Conservation (phyloP, 2,329 filamentous ascomycete species). For the Colletotrichum lini region DNA sequence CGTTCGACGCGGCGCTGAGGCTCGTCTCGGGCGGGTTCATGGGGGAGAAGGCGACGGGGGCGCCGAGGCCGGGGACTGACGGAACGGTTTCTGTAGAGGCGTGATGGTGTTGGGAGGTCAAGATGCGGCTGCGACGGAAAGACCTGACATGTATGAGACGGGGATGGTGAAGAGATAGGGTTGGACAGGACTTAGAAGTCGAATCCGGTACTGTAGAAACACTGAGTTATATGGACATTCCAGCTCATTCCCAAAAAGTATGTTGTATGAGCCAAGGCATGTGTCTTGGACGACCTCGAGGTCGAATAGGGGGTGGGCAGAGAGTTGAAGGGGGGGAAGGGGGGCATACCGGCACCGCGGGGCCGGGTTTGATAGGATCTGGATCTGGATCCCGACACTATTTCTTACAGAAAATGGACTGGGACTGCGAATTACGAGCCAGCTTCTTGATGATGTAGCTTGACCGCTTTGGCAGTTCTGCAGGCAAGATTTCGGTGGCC, state of each 20-base stretch:
- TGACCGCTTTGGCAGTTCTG: no score
- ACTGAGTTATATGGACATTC: not conserved
- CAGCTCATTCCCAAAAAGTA: not conserved
- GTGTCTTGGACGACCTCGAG: not conserved
- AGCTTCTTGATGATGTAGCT: no score
- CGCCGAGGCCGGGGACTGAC: conserved; percentile 36
- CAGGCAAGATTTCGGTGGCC: no score
- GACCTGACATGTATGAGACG: not conserved
- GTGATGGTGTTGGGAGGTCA: not conserved
- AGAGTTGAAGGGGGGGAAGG: not conserved
- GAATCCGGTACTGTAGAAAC: not conserved
- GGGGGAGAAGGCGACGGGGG: conserved; percentile 35
- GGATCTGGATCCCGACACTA: no score
- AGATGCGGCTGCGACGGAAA: not conserved
- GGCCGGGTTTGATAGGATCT: not conserved
- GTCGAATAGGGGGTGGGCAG: not conserved
- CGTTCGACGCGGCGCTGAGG: conserved; percentile 26
- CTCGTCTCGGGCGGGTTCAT: conserved; percentile 39
- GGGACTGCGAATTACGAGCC: no score
- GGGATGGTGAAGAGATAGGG: not conserved
- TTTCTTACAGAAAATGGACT: no score
- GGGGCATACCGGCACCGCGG: not conserved
- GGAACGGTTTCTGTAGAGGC: conserved; percentile 21
- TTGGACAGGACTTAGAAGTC: not conserved
- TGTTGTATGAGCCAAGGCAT: not conserved